Evolutionary conservation across 2,329 filamentous ascomycete species (phyloP), one percentile per base, ranked within the genome.

Genomic region (Penicillium sp.): DNA sequence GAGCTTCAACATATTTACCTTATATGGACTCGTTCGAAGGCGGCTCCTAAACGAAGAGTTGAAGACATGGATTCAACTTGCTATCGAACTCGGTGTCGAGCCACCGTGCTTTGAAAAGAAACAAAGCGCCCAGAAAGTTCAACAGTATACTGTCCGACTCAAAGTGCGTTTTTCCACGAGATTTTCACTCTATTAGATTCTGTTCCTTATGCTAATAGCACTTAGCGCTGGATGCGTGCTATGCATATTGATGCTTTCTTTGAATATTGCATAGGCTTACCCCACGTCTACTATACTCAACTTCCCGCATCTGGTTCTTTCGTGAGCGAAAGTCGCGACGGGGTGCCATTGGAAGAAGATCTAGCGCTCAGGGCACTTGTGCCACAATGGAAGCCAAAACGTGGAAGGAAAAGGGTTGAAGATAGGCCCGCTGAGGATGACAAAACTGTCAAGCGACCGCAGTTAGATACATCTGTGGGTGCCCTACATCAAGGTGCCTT

Each of bases 181-280:
- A 3, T 13, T 46, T 22, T 7, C 22, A 25, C 2, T 25, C 22
- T 25, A 5, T 8, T 27, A 14, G 9, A 5, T 8, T 46, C 14
- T 27, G 28, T 14, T 41, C 16, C 10, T n/a, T n/a, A 35, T 41
- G 37, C 50, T 56, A 52, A 60, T 41, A 2, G 41, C 7, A 19
- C 39, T 33, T 61, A 88, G 88, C 85, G 92, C 64, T 96, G 91
- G 91, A 93, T 96, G 88, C 89, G 89, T 66, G 91, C 90, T 4
- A 92, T 95, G 87, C 91, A 95, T 67, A 83, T 95, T 44, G 89
- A 95, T 75, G 88, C 89, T 10, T 96, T 96, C 67, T 96, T 95
- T 63, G 89, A 95, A 66, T 96, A 89, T 66, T 81, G 95, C 16
- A 78, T 92, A 54, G 82, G 83, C 41, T 89, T 89, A 56, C 75